Evolutionary conservation across 2,329 filamentous ascomycete species (phyloP), one percentile per base, ranked within the genome.

Genomic region (Chaetomium globosum): DNA sequence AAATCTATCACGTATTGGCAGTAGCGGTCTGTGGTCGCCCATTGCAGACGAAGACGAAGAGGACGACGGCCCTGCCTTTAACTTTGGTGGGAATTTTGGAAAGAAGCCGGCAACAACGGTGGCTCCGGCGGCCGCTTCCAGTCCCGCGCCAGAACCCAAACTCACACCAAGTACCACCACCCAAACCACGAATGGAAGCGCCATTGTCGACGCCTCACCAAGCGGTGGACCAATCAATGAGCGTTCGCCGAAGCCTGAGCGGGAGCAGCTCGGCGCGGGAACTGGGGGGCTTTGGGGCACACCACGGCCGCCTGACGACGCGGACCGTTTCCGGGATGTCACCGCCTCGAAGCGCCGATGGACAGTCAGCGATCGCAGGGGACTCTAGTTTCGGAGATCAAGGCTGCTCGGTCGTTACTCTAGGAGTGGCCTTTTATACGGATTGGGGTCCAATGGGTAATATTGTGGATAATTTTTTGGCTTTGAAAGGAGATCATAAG

Each of bases 321-420:
- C 79, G 0, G 83, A 85, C 61, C 76, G 75, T 33, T 74, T 78
- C 33, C 76, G 81, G 7, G 83, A 85, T 64, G 64, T 79, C 63
- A 79, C 77, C 39, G 76, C 78, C 23, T 76, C 78, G 1, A 86
- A 86, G 74, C 75, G 84, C 59, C 78, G 84, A 28, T 87, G 84
- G 84, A 85, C 83, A 26, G 80, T 85, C 4, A 85, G 80, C 54
- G 83, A 86, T 70, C 78, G 73, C 68, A 51, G 53, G 36, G 30
- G 4, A 3, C 19, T 54, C 10, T 0, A 3, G 5, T 4, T 54
- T 16, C 13, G 21, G 52, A 16, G 16, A 16, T 1, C n/a, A 2
- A 46, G 2, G 6, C 3, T 31, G 30, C 9, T 21, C 9, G 7
- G 39, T 58, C 7, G 53, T 49, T 30, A 9, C 6, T 48, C 12